Evolutionary conservation across 202 grass and related monocot genomes (phyloP).

Genomic region (Musa balbisiana): DNA sequence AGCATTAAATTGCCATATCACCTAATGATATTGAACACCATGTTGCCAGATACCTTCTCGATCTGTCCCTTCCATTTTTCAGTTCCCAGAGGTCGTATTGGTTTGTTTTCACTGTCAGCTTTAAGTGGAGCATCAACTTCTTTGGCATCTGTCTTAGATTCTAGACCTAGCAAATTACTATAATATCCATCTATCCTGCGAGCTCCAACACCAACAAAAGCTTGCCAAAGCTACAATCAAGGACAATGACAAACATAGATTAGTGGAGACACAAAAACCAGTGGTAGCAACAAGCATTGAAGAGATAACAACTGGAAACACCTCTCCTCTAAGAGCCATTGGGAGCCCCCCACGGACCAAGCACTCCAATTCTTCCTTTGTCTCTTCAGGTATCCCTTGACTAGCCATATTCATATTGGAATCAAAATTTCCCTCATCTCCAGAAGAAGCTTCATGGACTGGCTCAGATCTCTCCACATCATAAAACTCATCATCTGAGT

Average conservation of each 20-base stretch:
- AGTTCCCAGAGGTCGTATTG: conserved; percentile 30
- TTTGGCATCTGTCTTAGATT: conserved; percentile 32
- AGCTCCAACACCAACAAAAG: conserved; percentile 87
- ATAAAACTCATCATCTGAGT: conserved; percentile 97
- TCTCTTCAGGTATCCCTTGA: conserved; percentile 34
- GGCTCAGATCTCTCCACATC: conserved; percentile 85
- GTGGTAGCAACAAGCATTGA: background rate
- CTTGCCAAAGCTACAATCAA: conserved; percentile 85
- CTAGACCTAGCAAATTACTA: conserved; percentile 46
- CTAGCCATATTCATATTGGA: conserved; percentile 22
- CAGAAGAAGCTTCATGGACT: conserved; percentile 50
- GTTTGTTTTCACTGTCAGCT: conserved; percentile 30
- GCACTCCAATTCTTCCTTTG: conserved; percentile 86
- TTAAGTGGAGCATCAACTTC: conserved; percentile 21
- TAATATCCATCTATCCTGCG: conserved; percentile 86
- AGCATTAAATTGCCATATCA: background rate
- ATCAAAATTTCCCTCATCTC: conserved; percentile 48
- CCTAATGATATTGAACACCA: conserved; percentile 3
- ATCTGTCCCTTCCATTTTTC: conserved; percentile 99
- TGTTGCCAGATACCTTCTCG: conserved; percentile 74
- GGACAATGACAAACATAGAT: background rate
- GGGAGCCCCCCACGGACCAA: conserved; percentile 82
- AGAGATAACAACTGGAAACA: conserved; percentile 2
- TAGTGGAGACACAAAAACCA: conserved; percentile 9
- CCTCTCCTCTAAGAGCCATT: conserved; percentile 99